These are phyloP conservation scores for Polytrichum formosum DNA, from an alignment of 225 moss, liverwort and hornwort species.

Conservation along the genomic window DNA sequence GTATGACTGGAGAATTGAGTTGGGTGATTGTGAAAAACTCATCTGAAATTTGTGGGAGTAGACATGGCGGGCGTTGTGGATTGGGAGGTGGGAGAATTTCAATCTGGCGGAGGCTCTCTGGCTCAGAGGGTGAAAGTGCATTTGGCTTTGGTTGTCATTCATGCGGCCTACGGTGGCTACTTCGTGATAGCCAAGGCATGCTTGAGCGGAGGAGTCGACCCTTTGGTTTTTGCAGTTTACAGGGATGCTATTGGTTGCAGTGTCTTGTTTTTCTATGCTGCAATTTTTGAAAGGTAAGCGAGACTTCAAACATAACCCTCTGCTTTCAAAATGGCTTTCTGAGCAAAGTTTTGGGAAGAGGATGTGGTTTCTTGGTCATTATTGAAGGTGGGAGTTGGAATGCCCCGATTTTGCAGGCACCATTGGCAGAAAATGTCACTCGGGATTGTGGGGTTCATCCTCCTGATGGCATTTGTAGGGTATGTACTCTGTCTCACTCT, in stretches of 20 bases:
- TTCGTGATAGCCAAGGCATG: slow-evolving; percentile 31
- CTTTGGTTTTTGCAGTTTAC: slow-evolving; percentile 40
- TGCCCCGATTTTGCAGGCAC: slow-evolving; percentile 15
- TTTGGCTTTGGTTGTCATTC: slow-evolving; percentile 14
- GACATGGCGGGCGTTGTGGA: too few species aligned
- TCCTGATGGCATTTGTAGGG: slow-evolving; percentile 36
- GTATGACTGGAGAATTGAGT: too few species aligned
- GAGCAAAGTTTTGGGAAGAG: not conserved
- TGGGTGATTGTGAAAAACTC: too few species aligned
- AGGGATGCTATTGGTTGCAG: slow-evolving; percentile 37
- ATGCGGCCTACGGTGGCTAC: slow-evolving; percentile 36
- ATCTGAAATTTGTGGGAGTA: too few species aligned
- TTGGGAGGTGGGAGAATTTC: too few species aligned
- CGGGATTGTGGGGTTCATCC: slow-evolving; percentile 24
- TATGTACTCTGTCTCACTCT: slow-evolving; percentile 10
- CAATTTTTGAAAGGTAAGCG: slow-evolving; percentile 34
- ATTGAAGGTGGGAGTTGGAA: slow-evolving; percentile 4
- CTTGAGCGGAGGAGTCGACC: slow-evolving; percentile 35
- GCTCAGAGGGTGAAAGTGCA: slow-evolving; percentile 20
- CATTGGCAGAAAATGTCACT: slow-evolving; percentile 34
- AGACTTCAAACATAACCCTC: not conserved
- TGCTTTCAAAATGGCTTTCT: too few species aligned
- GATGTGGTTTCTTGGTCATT: not conserved
- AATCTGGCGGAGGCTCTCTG: not conserved
- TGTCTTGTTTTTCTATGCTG: slow-evolving; percentile 26